Evolutionary conservation across 495 filamentous ascomycete genomes (phyloP).

Genomic region (Rostrohypoxylon terebratum): DNA sequence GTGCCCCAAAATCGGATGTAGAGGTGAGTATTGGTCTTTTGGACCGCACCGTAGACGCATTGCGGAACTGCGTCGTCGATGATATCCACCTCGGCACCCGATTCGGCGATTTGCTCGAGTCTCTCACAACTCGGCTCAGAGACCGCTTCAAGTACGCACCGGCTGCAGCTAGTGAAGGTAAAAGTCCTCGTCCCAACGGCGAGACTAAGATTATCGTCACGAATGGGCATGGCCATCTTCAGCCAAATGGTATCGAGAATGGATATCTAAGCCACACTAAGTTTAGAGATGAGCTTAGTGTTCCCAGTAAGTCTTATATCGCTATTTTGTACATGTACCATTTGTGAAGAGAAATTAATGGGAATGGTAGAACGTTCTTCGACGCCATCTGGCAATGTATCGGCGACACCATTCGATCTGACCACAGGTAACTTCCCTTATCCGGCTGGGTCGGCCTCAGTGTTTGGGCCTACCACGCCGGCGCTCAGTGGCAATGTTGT

Average conservation of each 20-base stretch:
- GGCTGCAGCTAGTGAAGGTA: constrained; percentile 53
- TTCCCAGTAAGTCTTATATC: constrained; percentile 45
- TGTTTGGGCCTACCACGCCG: constrained; percentile 60
- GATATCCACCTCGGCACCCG: constrained; percentile 95
- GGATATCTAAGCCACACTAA: constrained; percentile 47
- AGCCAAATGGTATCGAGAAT: constrained; percentile 50
- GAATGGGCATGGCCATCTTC: constrained; percentile 51
- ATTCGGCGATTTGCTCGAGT: constrained; percentile 91
- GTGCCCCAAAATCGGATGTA: constrained; percentile 89
- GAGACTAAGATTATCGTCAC: constrained; percentile 43
- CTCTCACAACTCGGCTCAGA: constrained; percentile 77
- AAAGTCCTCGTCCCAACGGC: constrained; percentile 51
- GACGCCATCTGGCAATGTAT: constrained; percentile 63
- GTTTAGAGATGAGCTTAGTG: constrained; percentile 45
- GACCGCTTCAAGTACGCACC: constrained; percentile 77
- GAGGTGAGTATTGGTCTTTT: constrained; percentile 82
- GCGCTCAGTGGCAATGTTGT: constrained; percentile 53
- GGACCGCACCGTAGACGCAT: constrained; percentile 80
- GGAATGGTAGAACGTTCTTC: constrained; percentile 54
- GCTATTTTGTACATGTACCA: neutral
- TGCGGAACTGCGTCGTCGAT: constrained; percentile 89
- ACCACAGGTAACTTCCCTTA: constrained; percentile 61
- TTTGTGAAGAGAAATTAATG: neutral
- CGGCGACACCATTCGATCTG: constrained; percentile 67
- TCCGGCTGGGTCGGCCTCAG: constrained; percentile 57